Evolutionary conservation across 768 basidiomycete species (phyloP).

Genomic region (Boletus coccyginus): DNA sequence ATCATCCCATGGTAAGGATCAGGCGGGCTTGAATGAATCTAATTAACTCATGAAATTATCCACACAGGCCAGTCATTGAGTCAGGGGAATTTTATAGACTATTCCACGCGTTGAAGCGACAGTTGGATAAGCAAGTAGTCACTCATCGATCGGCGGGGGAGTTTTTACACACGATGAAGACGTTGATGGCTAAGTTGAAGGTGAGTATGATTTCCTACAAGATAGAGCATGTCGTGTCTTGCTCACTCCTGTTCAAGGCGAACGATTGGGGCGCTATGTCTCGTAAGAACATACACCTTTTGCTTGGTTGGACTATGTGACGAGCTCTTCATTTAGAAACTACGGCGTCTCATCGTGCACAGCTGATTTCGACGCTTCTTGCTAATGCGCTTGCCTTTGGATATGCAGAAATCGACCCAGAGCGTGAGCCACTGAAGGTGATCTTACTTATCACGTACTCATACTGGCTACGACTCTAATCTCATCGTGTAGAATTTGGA

Average conservation of each 20-base stretch:
- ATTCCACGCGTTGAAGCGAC: conserved; percentile 46
- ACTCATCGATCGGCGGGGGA: conserved; percentile 52
- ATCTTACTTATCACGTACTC: background rate
- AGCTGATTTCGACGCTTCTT: conserved; percentile 41
- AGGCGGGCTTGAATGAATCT: background rate
- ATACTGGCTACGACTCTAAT: background rate
- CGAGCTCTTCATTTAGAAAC: conserved; percentile 36
- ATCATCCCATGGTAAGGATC: conserved; percentile 55
- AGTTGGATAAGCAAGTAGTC: conserved; percentile 45
- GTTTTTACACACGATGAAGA: conserved; percentile 57
- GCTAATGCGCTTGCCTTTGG: conserved; percentile 49
- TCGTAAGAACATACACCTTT: conserved; percentile 37
- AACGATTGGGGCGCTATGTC: conserved; percentile 67
- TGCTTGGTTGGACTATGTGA: background rate
- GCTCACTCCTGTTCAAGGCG: conserved; percentile 34
- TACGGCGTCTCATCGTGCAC: conserved; percentile 46
- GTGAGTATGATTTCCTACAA: conserved; percentile 24
- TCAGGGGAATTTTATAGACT: conserved; percentile 57
- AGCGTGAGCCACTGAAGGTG: conserved; percentile 51
- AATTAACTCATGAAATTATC: no score
- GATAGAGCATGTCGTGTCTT: background rate
- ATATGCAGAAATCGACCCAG: conserved; percentile 42
- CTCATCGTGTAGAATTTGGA: conserved; percentile 51
- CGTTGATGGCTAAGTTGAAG: conserved; percentile 69
- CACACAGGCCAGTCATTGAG: conserved; percentile 51